Conservation (phyloP, 768 basidiomycete genomes). For the Sporobolomyces phaffii region DNA sequence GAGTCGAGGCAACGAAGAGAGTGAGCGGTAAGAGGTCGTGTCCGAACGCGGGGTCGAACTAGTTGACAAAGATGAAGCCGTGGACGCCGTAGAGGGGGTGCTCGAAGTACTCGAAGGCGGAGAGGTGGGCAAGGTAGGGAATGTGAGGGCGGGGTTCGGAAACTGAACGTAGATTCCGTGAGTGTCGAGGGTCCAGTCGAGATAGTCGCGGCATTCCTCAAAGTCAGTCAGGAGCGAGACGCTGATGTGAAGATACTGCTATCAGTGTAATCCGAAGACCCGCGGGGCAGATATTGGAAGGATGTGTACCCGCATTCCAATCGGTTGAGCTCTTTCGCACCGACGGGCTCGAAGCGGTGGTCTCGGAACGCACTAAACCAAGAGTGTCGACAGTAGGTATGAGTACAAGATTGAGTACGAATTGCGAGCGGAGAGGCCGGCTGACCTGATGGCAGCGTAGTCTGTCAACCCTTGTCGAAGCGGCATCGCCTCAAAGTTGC, state of each 20-base stretch:
- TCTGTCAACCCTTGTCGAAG: constrained; percentile 73
- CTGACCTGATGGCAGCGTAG: constrained; percentile 72
- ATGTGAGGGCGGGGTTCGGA: constrained; percentile 62
- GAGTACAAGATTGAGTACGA: no score
- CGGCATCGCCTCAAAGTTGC: constrained; percentile 73
- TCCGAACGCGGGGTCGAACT: constrained; percentile 54
- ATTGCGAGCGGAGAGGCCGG: no score
- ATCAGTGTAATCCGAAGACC: not conserved
- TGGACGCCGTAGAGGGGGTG: constrained; percentile 51
- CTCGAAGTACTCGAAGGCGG: constrained; percentile 47
- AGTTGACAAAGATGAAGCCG: not conserved
- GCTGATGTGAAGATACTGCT: constrained; percentile 50
- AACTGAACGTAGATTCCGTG: constrained; percentile 91
- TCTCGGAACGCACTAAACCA: constrained; percentile 69
- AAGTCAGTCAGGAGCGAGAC: constrained; percentile 91
- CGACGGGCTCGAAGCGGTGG: constrained; percentile 71
- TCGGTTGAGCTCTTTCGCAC: constrained; percentile 64
- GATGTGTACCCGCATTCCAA: constrained; percentile 77
- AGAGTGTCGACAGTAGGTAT: not conserved
- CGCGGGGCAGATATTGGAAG: not conserved
- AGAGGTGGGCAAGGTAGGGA: constrained; percentile 44
- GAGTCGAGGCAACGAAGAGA: constrained; percentile 29
- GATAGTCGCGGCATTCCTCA: constrained; percentile 71
- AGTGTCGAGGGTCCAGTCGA: constrained; percentile 86
- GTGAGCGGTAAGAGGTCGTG: constrained; percentile 47